Base-by-base conservation (phyloP, 371 early-diverging fungal genomes). In the Gilbertella persicaria region DNA sequence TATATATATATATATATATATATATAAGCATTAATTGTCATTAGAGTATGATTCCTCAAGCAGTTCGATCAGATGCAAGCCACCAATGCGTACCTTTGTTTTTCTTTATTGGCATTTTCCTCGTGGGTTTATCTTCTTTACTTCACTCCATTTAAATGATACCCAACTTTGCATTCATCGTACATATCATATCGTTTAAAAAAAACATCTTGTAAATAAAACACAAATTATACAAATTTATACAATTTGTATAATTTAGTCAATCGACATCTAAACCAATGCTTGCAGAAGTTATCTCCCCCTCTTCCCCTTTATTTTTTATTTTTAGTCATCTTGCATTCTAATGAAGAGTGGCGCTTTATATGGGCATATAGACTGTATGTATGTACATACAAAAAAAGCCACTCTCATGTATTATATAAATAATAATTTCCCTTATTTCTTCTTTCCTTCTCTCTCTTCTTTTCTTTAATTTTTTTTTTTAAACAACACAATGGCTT, bases 31-130 rank as follows among this genome's bases (percentile, higher is more conserved):
- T n/a, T n/a, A n/a, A n/a, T n/a, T n/a, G n/a, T n/a, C n/a, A n/a
- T 21, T 54, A 75, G 76, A 70, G 73, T 37, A 66, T 75, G 66
- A 51, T 75, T 2, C 83, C 80, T 12, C 80, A 83, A 55, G 83
- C 78, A 2, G 70, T 83, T 54, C 71, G 73, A 43, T 69, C 70
- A n/a, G 66, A 72, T 62, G 62, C 67, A 13, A 64, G 58, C 24
- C 66, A 75, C 35, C 48, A 56, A 5, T 64, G 63, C 5, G 79
- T 83, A 6, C 66, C 75, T 24, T 36, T 63, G 1, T 75, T 71
- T 37, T 83, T 83, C 59, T 75, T 83, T 63, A 51, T 67, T 4
- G 83, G 83, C 1, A 73, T 83, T 19, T 69, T 75, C n/a, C 37
- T 77, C 17, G 71, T 83, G 30, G 75, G 71, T 13, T 49, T 67